A percentile compares a stretch with the other conserved stretches of the same genome.
Conservation (phyloP, 495 filamentous ascomycete genomes). For the Corynascus novoguineensis region DNA sequence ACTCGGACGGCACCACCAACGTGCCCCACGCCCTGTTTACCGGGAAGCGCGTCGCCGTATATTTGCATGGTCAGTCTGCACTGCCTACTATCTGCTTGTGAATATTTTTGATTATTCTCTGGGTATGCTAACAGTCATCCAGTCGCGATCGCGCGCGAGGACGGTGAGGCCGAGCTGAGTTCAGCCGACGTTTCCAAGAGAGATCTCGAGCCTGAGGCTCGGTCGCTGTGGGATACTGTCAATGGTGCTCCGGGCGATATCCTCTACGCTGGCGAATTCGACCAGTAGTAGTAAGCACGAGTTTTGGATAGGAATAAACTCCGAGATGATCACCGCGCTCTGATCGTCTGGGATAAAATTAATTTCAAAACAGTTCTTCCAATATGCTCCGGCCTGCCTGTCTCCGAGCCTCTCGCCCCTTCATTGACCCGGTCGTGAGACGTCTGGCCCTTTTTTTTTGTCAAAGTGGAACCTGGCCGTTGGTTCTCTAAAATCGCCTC, state of each 20-base stretch:
- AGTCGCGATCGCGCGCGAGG: conserved; percentile 18
- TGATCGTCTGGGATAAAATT: too few relatives aligned
- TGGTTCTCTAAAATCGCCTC: not conserved
- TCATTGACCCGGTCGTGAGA: not conserved
- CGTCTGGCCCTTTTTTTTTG: not conserved
- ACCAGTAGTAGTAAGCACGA: conserved; percentile 11
- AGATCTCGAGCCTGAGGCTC: conserved; percentile 12
- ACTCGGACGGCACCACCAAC: conserved; percentile 53
- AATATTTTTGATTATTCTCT: not conserved
- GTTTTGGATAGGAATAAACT: too few relatives aligned
- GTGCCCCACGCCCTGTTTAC: conserved; percentile 57
- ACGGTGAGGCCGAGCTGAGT: conserved; percentile 15
- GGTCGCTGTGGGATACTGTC: conserved; percentile 17
- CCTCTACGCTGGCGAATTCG: conserved; percentile 22
- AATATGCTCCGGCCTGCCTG: not conserved
- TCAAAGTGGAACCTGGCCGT: not conserved
- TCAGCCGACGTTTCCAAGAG: conserved; percentile 5
- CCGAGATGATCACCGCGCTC: too few relatives aligned
- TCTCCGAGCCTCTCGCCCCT: not conserved
- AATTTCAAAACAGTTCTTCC: not conserved
- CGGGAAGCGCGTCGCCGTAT: conserved; percentile 53
- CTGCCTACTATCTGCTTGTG: not conserved
- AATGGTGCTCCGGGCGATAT: conserved; percentile 16
- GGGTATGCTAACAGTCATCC: not conserved
- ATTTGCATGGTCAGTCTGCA: conserved; percentile 45